A percentile compares a stretch with the other conserved stretches of the same genome.
phyloP scores from a whole-genome alignment of 768 basidiomycete species.

The Hypsizygus marmoreus region DNA sequence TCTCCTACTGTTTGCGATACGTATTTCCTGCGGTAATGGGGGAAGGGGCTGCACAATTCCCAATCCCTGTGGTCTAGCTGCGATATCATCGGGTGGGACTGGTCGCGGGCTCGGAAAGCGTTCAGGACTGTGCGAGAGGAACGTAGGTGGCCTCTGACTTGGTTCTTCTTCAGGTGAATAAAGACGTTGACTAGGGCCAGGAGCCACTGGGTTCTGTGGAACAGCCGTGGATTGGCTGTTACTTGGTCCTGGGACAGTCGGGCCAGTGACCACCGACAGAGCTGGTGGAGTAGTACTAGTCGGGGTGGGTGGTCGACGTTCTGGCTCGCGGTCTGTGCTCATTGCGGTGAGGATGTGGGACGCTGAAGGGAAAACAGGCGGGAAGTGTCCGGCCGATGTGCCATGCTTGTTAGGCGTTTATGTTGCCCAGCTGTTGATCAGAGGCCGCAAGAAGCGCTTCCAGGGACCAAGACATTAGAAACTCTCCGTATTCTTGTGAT shows the following conservation, averaged over 20 bases:
- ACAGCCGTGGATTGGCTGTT: constrained; percentile 10
- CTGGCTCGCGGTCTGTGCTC: constrained; percentile 11
- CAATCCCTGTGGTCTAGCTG: background rate
- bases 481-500: constrained; percentile 1
- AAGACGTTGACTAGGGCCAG: background rate
- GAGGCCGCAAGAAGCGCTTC: background rate
- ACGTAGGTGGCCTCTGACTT: too few species aligned
- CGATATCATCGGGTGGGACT: too few species aligned
- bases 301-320: constrained; percentile 3
- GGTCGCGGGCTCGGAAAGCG: too few species aligned
- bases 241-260: constrained; percentile 2
- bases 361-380: background rate
- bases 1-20: constrained; percentile 8
- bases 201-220: constrained; percentile 1
- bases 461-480: background rate
- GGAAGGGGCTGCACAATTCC: constrained; percentile 9
- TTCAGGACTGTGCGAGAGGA: too few species aligned
- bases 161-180: too few species aligned
- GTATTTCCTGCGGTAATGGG: constrained; percentile 18
- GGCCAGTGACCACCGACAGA: background rate
- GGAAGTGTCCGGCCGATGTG: background rate
- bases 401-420: constrained; percentile 11
- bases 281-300: too few species aligned
- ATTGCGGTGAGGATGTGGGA: background rate
- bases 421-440: background rate